phyloP scores from a whole-genome alignment of 2,329 filamentous ascomycete genomes.

The Fusarium sp. region DNA sequence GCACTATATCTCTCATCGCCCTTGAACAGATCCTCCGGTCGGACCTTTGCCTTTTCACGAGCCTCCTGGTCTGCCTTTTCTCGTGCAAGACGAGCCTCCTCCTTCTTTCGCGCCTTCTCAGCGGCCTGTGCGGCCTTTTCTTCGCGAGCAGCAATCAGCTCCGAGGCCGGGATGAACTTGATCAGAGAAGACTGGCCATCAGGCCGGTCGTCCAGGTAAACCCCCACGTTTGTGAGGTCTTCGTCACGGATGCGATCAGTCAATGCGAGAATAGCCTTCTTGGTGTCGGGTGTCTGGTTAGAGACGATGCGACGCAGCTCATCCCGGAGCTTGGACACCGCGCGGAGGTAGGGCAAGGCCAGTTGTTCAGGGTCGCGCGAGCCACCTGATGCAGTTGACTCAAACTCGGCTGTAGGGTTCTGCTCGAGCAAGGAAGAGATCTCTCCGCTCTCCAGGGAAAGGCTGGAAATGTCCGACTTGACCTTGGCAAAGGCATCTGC shows the following conservation, averaged over 20 bases:
- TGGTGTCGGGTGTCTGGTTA: constrained; percentile 57
- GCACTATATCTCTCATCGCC: constrained; percentile 69
- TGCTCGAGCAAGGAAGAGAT: constrained; percentile 55
- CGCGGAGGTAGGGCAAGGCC: constrained; percentile 64
- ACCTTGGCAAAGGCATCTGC: constrained; percentile 56
- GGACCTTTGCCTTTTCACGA: constrained; percentile 65
- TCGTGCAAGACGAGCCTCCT: constrained; percentile 61
- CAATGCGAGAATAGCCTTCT: constrained; percentile 77
- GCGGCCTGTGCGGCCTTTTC: constrained; percentile 69
- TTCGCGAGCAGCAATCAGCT: constrained; percentile 66
- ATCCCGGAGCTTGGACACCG: constrained; percentile 66
- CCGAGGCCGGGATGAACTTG: constrained; percentile 66
- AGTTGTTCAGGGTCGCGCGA: constrained; percentile 62
- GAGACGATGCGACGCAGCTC: constrained; percentile 67
- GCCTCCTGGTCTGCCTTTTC: constrained; percentile 64
- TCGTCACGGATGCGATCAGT: constrained; percentile 84
- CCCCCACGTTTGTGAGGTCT: constrained; percentile 81
- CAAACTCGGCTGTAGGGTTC: constrained; percentile 58
- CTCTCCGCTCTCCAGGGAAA: constrained; percentile 60
- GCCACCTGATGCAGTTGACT: constrained; percentile 55
- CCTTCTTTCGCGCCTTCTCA: constrained; percentile 66
- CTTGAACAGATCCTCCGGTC: constrained; percentile 66
- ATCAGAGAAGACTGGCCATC: constrained; percentile 75
- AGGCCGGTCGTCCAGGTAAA: constrained; percentile 87
- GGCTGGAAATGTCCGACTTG: constrained; percentile 55